Conservation (phyloP, 345 rosid genomes). For the Gossypium ekmanianum region DNA sequence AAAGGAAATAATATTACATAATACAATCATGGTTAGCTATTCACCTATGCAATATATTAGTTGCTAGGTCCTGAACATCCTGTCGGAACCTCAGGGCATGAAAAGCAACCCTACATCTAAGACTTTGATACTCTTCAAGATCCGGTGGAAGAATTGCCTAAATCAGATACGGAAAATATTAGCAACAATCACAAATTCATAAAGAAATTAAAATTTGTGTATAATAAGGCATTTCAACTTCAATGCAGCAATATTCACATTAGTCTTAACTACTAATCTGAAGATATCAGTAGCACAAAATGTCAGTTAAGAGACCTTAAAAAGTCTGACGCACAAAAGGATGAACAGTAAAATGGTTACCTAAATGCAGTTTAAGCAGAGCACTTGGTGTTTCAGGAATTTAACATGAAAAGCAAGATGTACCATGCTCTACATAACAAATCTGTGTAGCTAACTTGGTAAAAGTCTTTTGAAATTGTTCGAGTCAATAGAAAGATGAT, state of each 20-base stretch:
- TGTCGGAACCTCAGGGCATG: slow-evolving; percentile 79
- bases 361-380: neutral
- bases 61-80: slow-evolving; percentile 85
- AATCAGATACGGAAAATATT: slow-evolving; percentile 20
- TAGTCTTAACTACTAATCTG: neutral
- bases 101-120: slow-evolving; percentile 89
- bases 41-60: slow-evolving; percentile 70
- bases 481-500: neutral
- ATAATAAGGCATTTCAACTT: slow-evolving; percentile 1
- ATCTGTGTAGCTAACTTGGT: neutral
- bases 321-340: neutral
- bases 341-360: neutral
- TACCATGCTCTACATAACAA: neutral
- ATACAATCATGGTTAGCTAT: slow-evolving; percentile 7
- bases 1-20: neutral
- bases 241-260: neutral
- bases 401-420: neutral
- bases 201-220: neutral
- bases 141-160: slow-evolving; percentile 76
- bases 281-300: neutral
- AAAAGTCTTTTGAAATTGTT: neutral
- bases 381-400: neutral
- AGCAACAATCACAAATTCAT: neutral
- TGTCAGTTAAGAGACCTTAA: neutral
- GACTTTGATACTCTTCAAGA: slow-evolving; percentile 87